Evolutionary conservation across 2,329 filamentous ascomycete genomes (phyloP).

Genomic region (Byssochlamys sp.): DNA sequence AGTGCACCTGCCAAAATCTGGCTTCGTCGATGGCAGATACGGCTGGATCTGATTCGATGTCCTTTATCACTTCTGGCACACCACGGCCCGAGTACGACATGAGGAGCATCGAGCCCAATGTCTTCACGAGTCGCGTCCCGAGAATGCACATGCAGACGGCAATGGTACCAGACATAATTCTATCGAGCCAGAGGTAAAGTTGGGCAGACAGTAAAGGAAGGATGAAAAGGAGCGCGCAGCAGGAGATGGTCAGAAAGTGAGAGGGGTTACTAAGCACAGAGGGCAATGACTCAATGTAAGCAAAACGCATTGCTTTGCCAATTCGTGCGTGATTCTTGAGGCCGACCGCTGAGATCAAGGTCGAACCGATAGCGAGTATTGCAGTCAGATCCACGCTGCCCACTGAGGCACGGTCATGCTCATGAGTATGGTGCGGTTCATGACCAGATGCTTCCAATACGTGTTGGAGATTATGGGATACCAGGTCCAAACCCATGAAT

Average conservation of each 20-base stretch:
- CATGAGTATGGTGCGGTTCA: slow-evolving; percentile 60
- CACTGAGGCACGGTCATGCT: slow-evolving; percentile 57
- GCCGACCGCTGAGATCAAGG: slow-evolving; percentile 74
- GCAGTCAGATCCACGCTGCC: slow-evolving; percentile 75
- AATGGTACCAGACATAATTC: slow-evolving; percentile 68
- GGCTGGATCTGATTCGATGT: slow-evolving; percentile 71
- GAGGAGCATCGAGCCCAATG: slow-evolving; percentile 84
- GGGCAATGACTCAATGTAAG: slow-evolving; percentile 70
- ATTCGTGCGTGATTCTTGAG: slow-evolving; percentile 87
- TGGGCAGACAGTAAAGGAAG: slow-evolving; percentile 71
- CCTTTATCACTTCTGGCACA: slow-evolving; percentile 66
- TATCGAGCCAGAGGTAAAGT: slow-evolving; percentile 77
- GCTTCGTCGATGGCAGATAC: slow-evolving; percentile 76
- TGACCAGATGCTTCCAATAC: slow-evolving; percentile 71
- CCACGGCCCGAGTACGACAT: slow-evolving; percentile 67
- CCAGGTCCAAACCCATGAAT: slow-evolving; percentile 94
- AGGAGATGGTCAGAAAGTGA: slow-evolving; percentile 85
- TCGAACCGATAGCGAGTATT: slow-evolving; percentile 70
- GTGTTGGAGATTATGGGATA: slow-evolving; percentile 88
- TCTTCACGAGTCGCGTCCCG: slow-evolving; percentile 71
- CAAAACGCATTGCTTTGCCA: slow-evolving; percentile 78
- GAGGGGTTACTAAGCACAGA: slow-evolving; percentile 87
- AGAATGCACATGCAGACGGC: slow-evolving; percentile 81
- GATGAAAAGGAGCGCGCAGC: slow-evolving; percentile 68
- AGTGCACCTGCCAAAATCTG: slow-evolving; percentile 97